Percentiles rank a stretch among this genome's conserved stretches.
Evolutionary conservation across 805 yeast genomes (phyloP).

Genomic region (Starmera dryadoides): DNA sequence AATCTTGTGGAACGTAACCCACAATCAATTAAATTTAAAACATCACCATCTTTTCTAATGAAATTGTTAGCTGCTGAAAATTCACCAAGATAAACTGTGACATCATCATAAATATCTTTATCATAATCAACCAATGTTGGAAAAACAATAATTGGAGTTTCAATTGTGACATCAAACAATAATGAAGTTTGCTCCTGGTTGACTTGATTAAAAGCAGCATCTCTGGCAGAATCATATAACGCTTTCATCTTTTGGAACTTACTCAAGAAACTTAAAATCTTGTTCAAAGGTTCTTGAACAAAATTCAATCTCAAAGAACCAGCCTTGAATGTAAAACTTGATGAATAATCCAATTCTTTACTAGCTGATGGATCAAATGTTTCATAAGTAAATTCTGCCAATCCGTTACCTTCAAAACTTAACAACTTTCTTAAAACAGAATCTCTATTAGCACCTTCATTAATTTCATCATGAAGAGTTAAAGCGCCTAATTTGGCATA

Average conservation of each 20-base stretch:
- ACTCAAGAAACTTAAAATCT: slow-evolving; percentile 57
- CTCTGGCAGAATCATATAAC: slow-evolving; percentile 84
- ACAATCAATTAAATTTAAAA: slow-evolving; percentile 50
- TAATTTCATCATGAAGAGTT: slow-evolving; percentile 68
- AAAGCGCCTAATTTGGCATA: slow-evolving; percentile 71
- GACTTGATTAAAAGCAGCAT: slow-evolving; percentile 81
- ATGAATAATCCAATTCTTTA: slow-evolving; percentile 38
- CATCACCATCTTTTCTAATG: slow-evolving; percentile 19
- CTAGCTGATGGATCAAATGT: slow-evolving; percentile 59
- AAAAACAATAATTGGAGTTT: slow-evolving; percentile 79
- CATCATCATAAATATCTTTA: slow-evolving; percentile 41
- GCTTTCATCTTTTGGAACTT: slow-evolving; percentile 81
- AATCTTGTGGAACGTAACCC: slow-evolving; percentile 70
- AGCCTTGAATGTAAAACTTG: slow-evolving; percentile 55
- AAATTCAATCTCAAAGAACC: slow-evolving; percentile 75
- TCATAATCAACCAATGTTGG: slow-evolving; percentile 48
- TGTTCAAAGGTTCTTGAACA: slow-evolving; percentile 71
- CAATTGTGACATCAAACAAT: slow-evolving; percentile 62
- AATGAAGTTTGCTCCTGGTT: slow-evolving; percentile 46
- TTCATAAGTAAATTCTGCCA: slow-evolving; percentile 80
- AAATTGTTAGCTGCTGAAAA: slow-evolving; percentile 63
- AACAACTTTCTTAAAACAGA: slow-evolving; percentile 59
- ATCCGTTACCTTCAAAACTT: slow-evolving; percentile 71
- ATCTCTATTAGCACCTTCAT: slow-evolving; percentile 51
- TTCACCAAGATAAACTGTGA: slow-evolving; percentile 79